Evolutionary conservation across 306 rosid genomes (phyloP), one percentile per base, ranked within the genome.

Genomic region (Crotalaria pallida): DNA sequence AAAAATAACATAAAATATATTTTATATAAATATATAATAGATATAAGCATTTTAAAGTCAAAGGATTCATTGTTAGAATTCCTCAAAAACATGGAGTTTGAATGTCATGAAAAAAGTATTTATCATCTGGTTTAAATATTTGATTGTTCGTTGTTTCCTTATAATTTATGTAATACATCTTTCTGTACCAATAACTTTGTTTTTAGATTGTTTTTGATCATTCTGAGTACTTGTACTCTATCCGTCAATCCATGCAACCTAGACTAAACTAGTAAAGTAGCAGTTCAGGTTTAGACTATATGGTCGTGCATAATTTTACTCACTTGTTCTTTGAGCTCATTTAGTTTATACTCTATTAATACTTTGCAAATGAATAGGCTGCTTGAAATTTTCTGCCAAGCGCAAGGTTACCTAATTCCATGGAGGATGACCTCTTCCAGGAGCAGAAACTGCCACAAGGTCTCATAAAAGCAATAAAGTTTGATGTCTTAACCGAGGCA

Each of bases 401-500:
- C 61, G 64, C 63, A 43, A 78, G 81, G 71, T 52, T 47, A 65
- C 49, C 60, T 7, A 76, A 65, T 77, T 72, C 80, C 81, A 90
- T 90, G 97, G 95, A 80, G 57, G 66, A 79, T 59, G 86, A 83
- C 58, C 59, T 78, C 43, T 41, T 41, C 40, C 67, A 38, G 2
- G 86, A 69, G 69, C 81, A 79, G 69, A 62, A 45, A 12, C 67
- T 71, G 64, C 90, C 88, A 65, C 33, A 31, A 6, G 86, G 77
- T 73, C 45, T 59, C 69, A 49, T 91, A 68, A 81, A 71, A 2
- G 79, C 80, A 7, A 58, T 91, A 70, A 59, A 78, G 45, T 85
- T 91, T 48, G 80, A 55, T 61, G 44, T 91, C 81, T 51, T 77
- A 70, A 68, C 85, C 2, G 58, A 63, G 77, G 72, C 60, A 13